These are phyloP conservation scores for Fonsecaea nubica DNA, from an alignment of 2,329 filamentous ascomycete species.

Conservation along the genomic window DNA sequence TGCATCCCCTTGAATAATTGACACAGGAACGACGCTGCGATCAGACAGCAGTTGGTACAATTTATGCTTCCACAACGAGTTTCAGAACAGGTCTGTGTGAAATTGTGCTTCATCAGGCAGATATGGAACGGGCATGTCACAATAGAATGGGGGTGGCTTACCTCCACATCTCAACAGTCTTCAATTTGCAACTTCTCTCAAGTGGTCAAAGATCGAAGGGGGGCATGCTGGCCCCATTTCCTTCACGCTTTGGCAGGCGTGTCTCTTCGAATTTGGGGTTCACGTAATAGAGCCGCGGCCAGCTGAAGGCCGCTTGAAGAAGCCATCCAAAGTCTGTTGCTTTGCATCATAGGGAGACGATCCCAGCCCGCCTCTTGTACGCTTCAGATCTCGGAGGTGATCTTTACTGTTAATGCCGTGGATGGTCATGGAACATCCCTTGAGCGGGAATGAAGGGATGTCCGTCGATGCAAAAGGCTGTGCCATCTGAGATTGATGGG, in stretches of 20 bases:
- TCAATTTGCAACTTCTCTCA: neutral
- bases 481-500: neutral
- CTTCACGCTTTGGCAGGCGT: neutral
- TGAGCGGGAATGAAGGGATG: constrained; percentile 24
- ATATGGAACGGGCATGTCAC: constrained; percentile 15
- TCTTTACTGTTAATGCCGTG: constrained; percentile 70
- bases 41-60: constrained; percentile 59
- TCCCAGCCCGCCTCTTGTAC: constrained; percentile 82
- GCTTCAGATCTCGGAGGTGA: constrained; percentile 76
- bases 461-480: neutral
- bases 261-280: neutral
- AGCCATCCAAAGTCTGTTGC: constrained; percentile 77
- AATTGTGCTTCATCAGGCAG: constrained; percentile 63
- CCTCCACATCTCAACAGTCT: neutral
- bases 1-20: neutral
- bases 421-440: constrained; percentile 60
- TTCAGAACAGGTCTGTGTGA: constrained; percentile 71
- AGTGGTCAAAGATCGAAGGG: neutral
- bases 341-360: constrained; percentile 75
- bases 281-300: neutral
- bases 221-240: neutral
- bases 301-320: constrained; percentile 67
- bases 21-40: neutral
- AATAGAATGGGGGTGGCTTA: constrained; percentile 3
- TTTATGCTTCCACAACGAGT: constrained; percentile 53